Evolutionary conservation across 345 rosid species (phyloP), one percentile per base, ranked within the genome.

Genomic region (Hibiscus trionum): DNA sequence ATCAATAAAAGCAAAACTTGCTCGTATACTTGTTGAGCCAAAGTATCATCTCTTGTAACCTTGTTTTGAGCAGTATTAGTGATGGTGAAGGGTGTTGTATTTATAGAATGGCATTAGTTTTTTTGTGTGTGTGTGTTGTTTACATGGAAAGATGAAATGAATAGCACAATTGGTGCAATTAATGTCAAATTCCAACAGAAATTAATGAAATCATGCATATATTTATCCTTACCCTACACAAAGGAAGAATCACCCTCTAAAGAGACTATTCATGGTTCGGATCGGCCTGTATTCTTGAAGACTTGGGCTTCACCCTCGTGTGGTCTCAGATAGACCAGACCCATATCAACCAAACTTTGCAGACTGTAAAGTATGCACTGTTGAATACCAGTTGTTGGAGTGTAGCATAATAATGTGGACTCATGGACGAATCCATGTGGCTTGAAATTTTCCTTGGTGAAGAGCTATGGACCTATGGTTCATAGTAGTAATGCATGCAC

Each of bases 21-120:
- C 24, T 21, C 24, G 24, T 21, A 21, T 21, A 21, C 24, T 21
- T 21, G 24, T 21, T 64, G 77, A 75, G 79, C 76, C 53, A 0
- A 56, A 61, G 37, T 24, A 42, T 73, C 37, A 50, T 53, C n/a
- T 70, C 58, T 61, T 76, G 58, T 56, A 49, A 3, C 49, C 3
- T 9, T 4, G 14, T 75, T 19, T 55, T 27, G 66, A 58, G 44
- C n/a, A 4, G 56, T 24, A 6, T 52, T 52, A 52, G 49, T 7
- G 11, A 39, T 21, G 74, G 50, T 56, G 21, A 4, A 19, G 33
- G 47, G 4, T 78, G 80, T 66, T 78, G 80, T 66, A 65, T 72
- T 53, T 53, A 62, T 11, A 33, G 26, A 67, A 58, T 58, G 73
- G 58, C 35, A 42, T 71, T 69, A 66, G 66, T 17, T 55, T 71